Evolutionary conservation across 495 filamentous ascomycete species (phyloP), one percentile per base, ranked within the genome.

Genomic region (Xylaria bambusicola): DNA sequence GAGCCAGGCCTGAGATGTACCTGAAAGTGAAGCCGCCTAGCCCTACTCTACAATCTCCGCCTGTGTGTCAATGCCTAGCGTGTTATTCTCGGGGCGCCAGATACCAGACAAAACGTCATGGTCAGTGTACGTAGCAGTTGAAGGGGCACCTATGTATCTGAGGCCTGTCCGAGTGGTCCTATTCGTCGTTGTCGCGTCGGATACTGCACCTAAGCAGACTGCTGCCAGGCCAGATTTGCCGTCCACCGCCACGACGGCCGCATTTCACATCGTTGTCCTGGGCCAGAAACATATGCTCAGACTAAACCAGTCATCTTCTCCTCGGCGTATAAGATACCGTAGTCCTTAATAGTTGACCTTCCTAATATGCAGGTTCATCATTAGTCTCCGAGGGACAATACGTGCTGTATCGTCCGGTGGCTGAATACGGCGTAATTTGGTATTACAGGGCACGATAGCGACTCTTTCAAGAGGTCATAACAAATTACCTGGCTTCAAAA

Each of bases 401-500:
- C 52, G 24, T 21, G 38, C 33, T 15, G 17, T 23, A n/a, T 44
- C 52, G 31, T 38, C 29, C 10, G 10, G 60, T 58, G 59, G 63
- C 63, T 65, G 61, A 33, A 59, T 65, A 65, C 67, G 46, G 68
- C 65, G 68, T 68, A 71, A 71, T 66, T 38, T 52, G 68, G 68
- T 71, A 66, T 71, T 66, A 66, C 68, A 71, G 68, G 52, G 59
- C 61, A 58, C 56, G 62, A 71, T 71, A 66, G 65, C 47, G 54
- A 63, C 51, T 45, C 38, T 12, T 36, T 41, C 24, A 15, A 7
- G 9, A 4, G 6, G 41, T 4, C 20, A 3, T 5, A 33, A 13
- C 12, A 6, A 3, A 33, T 29, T 3, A 17, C 7, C 2, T 33
- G 10, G 31, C 6, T 33, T 6, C 31, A 5, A 6, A 33, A 10